Evolutionary conservation across 1,139 yeast species (phyloP).

Genomic region (Trichomonascaceae sp.): DNA sequence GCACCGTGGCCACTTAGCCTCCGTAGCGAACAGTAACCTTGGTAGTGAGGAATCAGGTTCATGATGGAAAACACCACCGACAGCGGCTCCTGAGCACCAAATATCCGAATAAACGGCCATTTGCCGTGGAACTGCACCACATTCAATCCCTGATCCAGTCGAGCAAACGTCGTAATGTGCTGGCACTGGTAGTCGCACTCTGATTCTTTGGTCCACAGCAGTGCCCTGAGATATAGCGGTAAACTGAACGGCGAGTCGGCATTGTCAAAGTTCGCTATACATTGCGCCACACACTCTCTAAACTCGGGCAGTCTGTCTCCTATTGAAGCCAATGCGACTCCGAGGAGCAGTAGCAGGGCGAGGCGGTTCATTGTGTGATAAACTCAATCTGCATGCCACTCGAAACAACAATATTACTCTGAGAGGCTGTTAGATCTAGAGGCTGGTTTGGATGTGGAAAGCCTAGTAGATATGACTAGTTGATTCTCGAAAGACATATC

Average conservation of each 20-base stretch:
- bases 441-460: too few species aligned
- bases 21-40: conserved; percentile 35
- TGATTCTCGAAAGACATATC: too few species aligned
- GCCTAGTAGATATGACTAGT: too few species aligned
- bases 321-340: conserved; percentile 37
- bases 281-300: conserved; percentile 47
- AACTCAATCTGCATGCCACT: too few species aligned
- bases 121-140: conserved; percentile 88
- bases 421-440: too few species aligned
- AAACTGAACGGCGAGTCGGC: conserved; percentile 30
- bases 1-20: conserved; percentile 6
- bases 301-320: conserved; percentile 74
- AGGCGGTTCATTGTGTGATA: too few species aligned
- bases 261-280: conserved; percentile 32
- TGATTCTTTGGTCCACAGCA: conserved; percentile 68
- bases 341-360: conserved; percentile 1
- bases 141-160: conserved; percentile 36
- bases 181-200: conserved; percentile 94
- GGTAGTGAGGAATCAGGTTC: conserved; percentile 62
- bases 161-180: conserved; percentile 45
- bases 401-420: too few species aligned
- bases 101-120: conserved; percentile 77
- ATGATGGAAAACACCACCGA: conserved; percentile 73
- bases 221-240: conserved; percentile 31
- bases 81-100: conserved; percentile 73